phyloP scores from a whole-genome alignment of 805 yeast species.

The Blastobotrys robertii region DNA sequence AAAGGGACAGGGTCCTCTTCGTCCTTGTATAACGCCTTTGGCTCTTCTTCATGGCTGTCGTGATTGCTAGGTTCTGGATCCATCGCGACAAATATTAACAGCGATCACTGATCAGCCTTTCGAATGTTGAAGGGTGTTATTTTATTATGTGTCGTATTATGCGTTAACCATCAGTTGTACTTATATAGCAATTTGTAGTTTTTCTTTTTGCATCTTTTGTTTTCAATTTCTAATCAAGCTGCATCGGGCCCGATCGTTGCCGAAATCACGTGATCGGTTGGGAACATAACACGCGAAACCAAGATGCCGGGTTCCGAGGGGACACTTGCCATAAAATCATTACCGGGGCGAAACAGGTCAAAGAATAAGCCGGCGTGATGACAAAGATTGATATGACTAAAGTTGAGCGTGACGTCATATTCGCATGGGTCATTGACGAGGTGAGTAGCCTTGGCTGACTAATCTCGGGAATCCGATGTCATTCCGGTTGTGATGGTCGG shows the following conservation, averaged over 20 bases:
- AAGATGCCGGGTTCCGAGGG: no score
- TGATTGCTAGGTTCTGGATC: neutral
- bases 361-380: no score
- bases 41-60: neutral
- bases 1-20: neutral
- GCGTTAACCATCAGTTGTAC: neutral
- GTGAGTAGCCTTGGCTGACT: neutral
- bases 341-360: no score
- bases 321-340: no score
- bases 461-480: no score
- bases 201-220: neutral
- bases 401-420: slow-evolving; percentile 33
- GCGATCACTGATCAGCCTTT: no score
- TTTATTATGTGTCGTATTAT: no score
- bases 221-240: no score
- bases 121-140: no score
- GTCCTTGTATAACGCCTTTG: neutral
- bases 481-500: neutral
- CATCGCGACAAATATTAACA: no score
- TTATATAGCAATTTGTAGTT: neutral
- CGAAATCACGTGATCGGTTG: neutral
- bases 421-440: slow-evolving; percentile 30
- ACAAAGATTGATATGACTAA: slow-evolving; percentile 19
- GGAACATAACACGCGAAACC: no score
- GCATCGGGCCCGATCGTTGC: no score